Evolutionary conservation across 2,329 filamentous ascomycete species (phyloP).

Genomic region (Colletotrichum shisoi): DNA sequence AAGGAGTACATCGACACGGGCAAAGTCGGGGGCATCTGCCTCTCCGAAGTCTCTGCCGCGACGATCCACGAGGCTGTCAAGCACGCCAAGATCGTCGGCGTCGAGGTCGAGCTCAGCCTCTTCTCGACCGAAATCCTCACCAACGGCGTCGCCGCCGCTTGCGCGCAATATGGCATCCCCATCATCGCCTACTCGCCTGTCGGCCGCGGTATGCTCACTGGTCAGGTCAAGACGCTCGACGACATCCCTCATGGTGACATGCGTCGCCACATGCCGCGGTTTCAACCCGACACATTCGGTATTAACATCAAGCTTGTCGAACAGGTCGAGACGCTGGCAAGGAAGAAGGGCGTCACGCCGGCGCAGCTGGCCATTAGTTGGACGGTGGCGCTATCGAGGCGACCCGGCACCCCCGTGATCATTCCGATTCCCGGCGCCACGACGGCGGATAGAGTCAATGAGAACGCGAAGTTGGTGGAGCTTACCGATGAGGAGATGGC

Average conservation of each 20-base stretch:
- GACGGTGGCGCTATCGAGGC: slow-evolving; percentile 60
- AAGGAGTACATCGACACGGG: slow-evolving; percentile 61
- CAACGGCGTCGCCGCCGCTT: slow-evolving; percentile 63
- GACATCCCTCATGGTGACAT: slow-evolving; percentile 65
- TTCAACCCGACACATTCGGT: slow-evolving; percentile 68
- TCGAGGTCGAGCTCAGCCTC: slow-evolving; percentile 64
- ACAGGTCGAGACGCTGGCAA: slow-evolving; percentile 65
- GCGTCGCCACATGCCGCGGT: slow-evolving; percentile 61
- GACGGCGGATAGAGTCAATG: slow-evolving; percentile 62
- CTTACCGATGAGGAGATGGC: slow-evolving; percentile 60
- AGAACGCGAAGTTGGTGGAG: slow-evolving; percentile 64
- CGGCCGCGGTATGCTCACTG: slow-evolving; percentile 65
- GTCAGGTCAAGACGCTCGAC: slow-evolving; percentile 58
- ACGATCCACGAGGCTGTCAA: slow-evolving; percentile 60
- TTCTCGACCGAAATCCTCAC: slow-evolving; percentile 57
- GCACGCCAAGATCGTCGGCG: slow-evolving; percentile 55
- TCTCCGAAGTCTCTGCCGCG: slow-evolving; percentile 60
- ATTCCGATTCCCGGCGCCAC: slow-evolving; percentile 74
- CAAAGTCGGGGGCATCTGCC: slow-evolving; percentile 59
- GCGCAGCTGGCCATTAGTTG: slow-evolving; percentile 73
- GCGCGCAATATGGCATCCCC: slow-evolving; percentile 70
- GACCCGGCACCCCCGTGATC: slow-evolving; percentile 63
- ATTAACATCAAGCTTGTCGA: slow-evolving; percentile 70
- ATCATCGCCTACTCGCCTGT: slow-evolving; percentile 77
- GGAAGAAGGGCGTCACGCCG: slow-evolving; percentile 66